A percentile compares a stretch with the other conserved stretches of the same genome.
Conservation (phyloP, 139 green algal species). For the Chlorella sp. region DNA sequence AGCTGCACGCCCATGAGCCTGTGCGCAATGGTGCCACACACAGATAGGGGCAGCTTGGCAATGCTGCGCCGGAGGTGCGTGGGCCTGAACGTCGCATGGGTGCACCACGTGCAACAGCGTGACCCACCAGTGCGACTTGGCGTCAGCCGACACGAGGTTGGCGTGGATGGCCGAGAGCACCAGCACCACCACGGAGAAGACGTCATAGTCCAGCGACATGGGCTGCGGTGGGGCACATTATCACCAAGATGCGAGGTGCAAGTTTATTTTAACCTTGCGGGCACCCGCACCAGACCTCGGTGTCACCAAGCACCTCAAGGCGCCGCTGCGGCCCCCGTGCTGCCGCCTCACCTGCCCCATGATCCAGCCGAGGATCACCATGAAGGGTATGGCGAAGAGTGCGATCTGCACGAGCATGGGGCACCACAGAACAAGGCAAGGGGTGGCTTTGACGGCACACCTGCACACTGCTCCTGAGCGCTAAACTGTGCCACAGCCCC, state of each 20-base stretch:
- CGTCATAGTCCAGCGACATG: conserved; percentile 74
- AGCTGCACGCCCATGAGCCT: conserved; percentile 65
- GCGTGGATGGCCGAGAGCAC: conserved; percentile 66
- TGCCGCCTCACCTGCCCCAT: conserved; percentile 36
- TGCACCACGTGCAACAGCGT: conserved; percentile 33
- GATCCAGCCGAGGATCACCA: conserved; percentile 70
- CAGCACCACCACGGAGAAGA: conserved; percentile 40
- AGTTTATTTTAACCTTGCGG: no score
- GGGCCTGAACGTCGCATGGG: no score
- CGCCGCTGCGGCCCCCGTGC: no score
- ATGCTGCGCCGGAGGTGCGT: no score
- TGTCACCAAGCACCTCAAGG: neutral
- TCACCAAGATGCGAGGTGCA: no score
- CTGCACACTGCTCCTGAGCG: no score
- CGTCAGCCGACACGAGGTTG: conserved; percentile 69
- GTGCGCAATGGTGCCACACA: no score
- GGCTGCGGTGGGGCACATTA: conserved; percentile 13
- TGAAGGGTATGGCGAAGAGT: conserved; percentile 77
- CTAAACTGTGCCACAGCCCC: no score
- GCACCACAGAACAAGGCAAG: no score
- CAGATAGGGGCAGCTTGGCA: no score
- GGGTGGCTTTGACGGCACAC: no score
- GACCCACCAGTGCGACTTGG: conserved; percentile 65
- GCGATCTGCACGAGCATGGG: conserved; percentile 81
- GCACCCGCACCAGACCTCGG: no score